Evolutionary conservation across 192 early-diverging fungal species (phyloP), one percentile per base, ranked within the genome.

Genomic region (Coemansia umbellata): DNA sequence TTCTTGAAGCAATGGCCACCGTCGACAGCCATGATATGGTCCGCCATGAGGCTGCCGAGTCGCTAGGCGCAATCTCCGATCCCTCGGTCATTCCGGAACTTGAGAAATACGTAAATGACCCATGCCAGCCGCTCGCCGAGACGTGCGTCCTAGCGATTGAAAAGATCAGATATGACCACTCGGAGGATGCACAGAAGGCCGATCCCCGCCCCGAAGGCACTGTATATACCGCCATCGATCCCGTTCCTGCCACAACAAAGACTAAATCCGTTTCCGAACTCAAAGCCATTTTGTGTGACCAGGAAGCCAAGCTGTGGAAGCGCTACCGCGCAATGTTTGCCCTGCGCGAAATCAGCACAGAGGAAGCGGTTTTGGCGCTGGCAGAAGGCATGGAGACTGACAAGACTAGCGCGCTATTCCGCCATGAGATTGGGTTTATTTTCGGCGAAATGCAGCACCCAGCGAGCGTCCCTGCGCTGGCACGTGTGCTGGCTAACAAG

Each of bases 361-460:
- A 80, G 27, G 91, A 91, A 55, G 80, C 92, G 8, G 92, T 96
- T 0, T 57, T 89, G 37, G 89, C 88, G 1, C 69, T 98, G 33
- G 87, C 89, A 0, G 84, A 88, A 49, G 95, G 92, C 17, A 87
- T 97, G 44, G 79, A 85, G 36, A 89, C 86, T 17, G 79, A 82
- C 14, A 82, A 77, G 58, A 84, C 74, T 4, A 81, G 81, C 24
- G 81, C 91, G 23, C 58, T 98, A 51, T 98, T 98, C 76, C 75
- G 93, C 49, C 95, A 98, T 53, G 95, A 98, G 66, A 91, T 89
- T 31, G 91, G 92, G 22, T 98, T 91, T 68, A 88, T 98, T 11
- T 98, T 98, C 81, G 95, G 95, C 47, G 93, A 98, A 69, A 84
- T 98, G 84, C 93, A 94, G 79, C 91, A 93, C 57, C 86, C 87